Evolutionary conservation across 768 basidiomycete genomes (phyloP), one percentile per base, ranked within the genome.

Genomic region (Podaxis sp.): DNA sequence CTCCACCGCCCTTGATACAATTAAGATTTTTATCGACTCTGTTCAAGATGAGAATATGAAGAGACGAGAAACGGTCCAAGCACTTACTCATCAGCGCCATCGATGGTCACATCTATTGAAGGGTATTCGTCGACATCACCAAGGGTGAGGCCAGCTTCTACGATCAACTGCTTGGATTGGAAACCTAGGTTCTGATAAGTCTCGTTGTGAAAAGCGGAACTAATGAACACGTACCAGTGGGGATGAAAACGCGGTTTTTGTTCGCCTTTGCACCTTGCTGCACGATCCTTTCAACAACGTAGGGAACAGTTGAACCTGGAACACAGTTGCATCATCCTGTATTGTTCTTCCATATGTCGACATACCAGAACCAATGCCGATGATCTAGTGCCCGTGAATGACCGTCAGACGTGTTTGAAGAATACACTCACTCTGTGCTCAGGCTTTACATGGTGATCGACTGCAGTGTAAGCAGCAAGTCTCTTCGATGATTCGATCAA

Each of bases 1-100:
- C 96, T 2, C 96, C 96, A 61, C 96, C 96, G 6, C 93, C 96
- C 76, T 99, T 98, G 77, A 99, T 96, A 64, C 91, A 91, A 75
- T 98, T 96, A 56, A 99, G 79, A 43, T 85, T 74, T 46, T 81
- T 74, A 73, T 98, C 95, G 24, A 97, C 94, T 76, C 95, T 96
- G 71, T 33, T 11, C 43, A 33, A 50, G 25, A 24, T 59, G 43
- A 60, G 54, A 7, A 52, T 41, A 53, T 7, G 15, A 47, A 62
- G 33, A 33, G 17, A 53, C 53, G 29, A 43, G n/a, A 55, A 43
- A 29, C 25, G 13, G 17, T 24, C 55, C 3, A 57, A 49, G 38
- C 24, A 59, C 92, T 66, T 66, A 96, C 93, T 98, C 96, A 65
- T 98, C 96, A 2, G 96, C 96, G 49, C 96, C 96, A 71, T 99